phyloP scores from a whole-genome alignment of 768 basidiomycete genomes.

The Rhodotorula sphaerocarpa region DNA sequence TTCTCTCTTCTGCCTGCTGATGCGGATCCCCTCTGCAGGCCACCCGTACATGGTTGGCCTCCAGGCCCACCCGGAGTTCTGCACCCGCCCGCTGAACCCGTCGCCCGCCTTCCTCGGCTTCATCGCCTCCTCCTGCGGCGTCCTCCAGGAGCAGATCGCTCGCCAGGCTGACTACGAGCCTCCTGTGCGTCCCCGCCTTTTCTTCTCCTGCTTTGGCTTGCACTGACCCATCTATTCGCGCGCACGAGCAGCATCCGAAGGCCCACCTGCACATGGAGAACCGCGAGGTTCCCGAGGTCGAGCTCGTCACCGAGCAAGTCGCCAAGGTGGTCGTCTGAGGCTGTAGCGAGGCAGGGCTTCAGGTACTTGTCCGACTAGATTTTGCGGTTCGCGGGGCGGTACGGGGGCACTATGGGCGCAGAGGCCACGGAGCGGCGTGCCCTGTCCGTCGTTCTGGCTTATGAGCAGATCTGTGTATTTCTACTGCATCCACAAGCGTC shows the following conservation, averaged over 20 bases:
- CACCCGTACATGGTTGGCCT: conserved; percentile 90
- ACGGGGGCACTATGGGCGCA: too few relatives aligned
- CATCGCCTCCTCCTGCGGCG: conserved; percentile 67
- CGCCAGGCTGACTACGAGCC: conserved; percentile 50
- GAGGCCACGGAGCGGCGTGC: too few relatives aligned
- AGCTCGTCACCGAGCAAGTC: conserved; percentile 16
- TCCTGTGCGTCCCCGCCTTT: conserved; percentile 12
- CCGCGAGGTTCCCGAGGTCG: conserved; percentile 15
- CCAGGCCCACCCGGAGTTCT: conserved; percentile 98
- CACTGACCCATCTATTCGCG: neutral
- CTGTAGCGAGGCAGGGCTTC: too few relatives aligned
- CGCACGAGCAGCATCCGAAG: conserved; percentile 24
- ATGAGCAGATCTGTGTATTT: too few relatives aligned
- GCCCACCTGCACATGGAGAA: conserved; percentile 30
- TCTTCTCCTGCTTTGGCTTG: neutral
- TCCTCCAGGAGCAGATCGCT: conserved; percentile 64
- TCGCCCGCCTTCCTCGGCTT: conserved; percentile 96
- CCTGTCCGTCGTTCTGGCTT: too few relatives aligned
- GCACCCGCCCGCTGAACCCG: conserved; percentile 93
- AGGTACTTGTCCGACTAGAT: neutral
- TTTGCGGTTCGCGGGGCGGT: too few relatives aligned
- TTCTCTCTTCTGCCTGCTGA: neutral
- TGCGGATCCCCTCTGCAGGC: conserved; percentile 48
- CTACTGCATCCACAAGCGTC: too few relatives aligned
- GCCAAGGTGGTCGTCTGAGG: conserved; percentile 1